A percentile compares a stretch with the other conserved stretches of the same genome.
Conservation (phyloP, 495 filamentous ascomycete genomes). For the Astrocystis sublimbata region DNA sequence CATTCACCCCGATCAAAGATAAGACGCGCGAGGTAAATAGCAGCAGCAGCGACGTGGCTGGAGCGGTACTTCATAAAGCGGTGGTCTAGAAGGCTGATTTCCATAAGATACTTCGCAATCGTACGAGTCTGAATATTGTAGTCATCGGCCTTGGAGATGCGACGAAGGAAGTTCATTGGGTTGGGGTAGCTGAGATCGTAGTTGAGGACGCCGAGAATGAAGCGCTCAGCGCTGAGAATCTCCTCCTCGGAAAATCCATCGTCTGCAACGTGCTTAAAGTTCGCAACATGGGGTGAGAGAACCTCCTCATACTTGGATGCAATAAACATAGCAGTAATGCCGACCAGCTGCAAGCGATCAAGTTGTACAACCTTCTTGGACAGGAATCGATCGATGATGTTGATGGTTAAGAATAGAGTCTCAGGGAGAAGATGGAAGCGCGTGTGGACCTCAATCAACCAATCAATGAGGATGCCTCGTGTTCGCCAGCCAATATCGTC, state of each 20-base stretch:
- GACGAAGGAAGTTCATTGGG: conserved; percentile 98
- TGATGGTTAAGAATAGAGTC: conserved; percentile 94
- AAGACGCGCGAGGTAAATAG: conserved; percentile 92
- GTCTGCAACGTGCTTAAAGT: conserved; percentile 95
- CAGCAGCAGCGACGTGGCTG: conserved; percentile 84
- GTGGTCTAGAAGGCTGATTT: conserved; percentile 93
- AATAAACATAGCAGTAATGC: conserved; percentile 98
- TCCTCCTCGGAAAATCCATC: conserved; percentile 95
- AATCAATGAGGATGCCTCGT: conserved; percentile 95
- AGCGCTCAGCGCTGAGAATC: conserved; percentile 95
- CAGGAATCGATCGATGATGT: conserved; percentile 97
- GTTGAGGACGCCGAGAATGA: conserved; percentile 83
- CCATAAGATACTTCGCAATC: conserved; percentile 96
- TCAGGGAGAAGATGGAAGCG: conserved; percentile 97
- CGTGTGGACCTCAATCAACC: conserved; percentile 97
- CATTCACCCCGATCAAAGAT: conserved; percentile 87
- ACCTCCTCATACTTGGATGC: conserved; percentile 99
- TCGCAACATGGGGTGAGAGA: conserved; percentile 90
- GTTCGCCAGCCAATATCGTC: conserved; percentile 97
- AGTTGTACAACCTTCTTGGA: conserved; percentile 91
- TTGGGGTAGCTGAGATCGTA: conserved; percentile 99
- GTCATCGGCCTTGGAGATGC: conserved; percentile 97
- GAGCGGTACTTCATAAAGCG: conserved; percentile 84
- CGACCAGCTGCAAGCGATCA: conserved; percentile 92
- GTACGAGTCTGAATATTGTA: conserved; percentile 98